Conservation (phyloP, 352 stramenopile species). For the Aphanomyces euteiches region DNA sequence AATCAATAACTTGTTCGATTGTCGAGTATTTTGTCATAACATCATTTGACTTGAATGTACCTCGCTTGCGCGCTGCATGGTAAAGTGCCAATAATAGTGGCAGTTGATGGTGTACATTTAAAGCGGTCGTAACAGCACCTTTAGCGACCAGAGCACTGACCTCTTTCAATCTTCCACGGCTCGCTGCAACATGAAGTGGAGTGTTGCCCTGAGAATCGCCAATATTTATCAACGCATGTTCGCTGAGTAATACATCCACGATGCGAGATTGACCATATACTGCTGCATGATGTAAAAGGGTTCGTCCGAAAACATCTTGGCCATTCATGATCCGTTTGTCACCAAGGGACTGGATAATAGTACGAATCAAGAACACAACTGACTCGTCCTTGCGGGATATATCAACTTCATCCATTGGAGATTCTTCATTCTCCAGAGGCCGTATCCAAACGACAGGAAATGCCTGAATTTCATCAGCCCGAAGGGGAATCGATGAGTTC, state of each 20-base stretch:
- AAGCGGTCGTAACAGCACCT: slow-evolving; percentile 4
- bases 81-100: slow-evolving; percentile 9
- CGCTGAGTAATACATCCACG: slow-evolving; percentile 5
- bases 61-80: neutral
- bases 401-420: slow-evolving; percentile 4
- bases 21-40: slow-evolving; percentile 15
- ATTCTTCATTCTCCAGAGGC: neutral
- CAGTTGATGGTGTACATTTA: slow-evolving; percentile 25
- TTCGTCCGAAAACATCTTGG: slow-evolving; percentile 2
- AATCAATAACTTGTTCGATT: slow-evolving; percentile 12
- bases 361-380: neutral
- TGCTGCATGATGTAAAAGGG: slow-evolving; percentile 10
- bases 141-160: slow-evolving; percentile 3
- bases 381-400: neutral
- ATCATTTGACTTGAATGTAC: slow-evolving; percentile 7
- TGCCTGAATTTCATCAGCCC: neutral
- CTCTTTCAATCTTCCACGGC: slow-evolving; percentile 6
- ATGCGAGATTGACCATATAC: slow-evolving; percentile 13
- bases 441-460: slow-evolving; percentile 24
- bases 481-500: neutral
- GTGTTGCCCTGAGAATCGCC: slow-evolving; percentile 19
- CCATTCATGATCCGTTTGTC: slow-evolving; percentile 16
- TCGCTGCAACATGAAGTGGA: slow-evolving; percentile 5
- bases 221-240: slow-evolving; percentile 15
- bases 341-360: slow-evolving; percentile 1